Evolutionary conservation across 2,329 filamentous ascomycete genomes (phyloP).

Genomic region (Colletotrichum limetticola): DNA sequence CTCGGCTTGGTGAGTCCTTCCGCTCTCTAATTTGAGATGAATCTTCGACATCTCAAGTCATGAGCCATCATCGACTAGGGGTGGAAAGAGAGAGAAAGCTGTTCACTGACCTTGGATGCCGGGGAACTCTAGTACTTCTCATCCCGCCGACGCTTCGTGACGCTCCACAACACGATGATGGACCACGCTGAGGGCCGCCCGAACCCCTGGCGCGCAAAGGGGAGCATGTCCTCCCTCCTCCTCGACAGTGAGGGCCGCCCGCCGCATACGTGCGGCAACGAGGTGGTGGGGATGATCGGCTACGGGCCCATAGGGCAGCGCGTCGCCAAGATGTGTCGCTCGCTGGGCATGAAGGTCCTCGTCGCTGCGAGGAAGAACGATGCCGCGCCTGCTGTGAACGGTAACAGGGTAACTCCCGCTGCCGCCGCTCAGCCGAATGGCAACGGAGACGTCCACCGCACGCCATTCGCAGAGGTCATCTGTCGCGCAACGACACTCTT

Average conservation of each 20-base stretch:
- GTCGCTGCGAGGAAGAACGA: conserved; percentile 38
- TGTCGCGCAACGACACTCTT: conserved; percentile 39
- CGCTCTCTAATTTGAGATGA: neutral
- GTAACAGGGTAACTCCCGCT: neutral
- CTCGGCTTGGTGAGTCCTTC: conserved; percentile 33
- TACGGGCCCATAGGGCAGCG: conserved; percentile 41
- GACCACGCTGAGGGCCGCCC: conserved; percentile 19
- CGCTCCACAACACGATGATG: conserved; percentile 37
- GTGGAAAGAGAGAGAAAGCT: neutral
- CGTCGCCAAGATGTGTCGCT: conserved; percentile 37
- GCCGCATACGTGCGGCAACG: conserved; percentile 42
- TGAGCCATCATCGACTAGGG: too few relatives aligned
- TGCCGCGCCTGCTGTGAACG: neutral
- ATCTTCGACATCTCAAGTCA: too few relatives aligned
- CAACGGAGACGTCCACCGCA: conserved; percentile 7
- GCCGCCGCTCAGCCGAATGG: neutral
- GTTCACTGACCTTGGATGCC: neutral
- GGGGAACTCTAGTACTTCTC: conserved; percentile 36
- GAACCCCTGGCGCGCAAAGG: conserved; percentile 35
- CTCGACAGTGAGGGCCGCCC: conserved; percentile 35
- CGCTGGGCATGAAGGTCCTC: conserved; percentile 39
- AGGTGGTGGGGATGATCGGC: conserved; percentile 42
- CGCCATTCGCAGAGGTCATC: conserved; percentile 38
- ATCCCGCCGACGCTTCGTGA: conserved; percentile 36
- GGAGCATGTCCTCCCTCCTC: conserved; percentile 35